These are phyloP conservation scores for Apiospora pterosperma DNA, from an alignment of 2,329 filamentous ascomycete genomes.

Conservation along the genomic window DNA sequence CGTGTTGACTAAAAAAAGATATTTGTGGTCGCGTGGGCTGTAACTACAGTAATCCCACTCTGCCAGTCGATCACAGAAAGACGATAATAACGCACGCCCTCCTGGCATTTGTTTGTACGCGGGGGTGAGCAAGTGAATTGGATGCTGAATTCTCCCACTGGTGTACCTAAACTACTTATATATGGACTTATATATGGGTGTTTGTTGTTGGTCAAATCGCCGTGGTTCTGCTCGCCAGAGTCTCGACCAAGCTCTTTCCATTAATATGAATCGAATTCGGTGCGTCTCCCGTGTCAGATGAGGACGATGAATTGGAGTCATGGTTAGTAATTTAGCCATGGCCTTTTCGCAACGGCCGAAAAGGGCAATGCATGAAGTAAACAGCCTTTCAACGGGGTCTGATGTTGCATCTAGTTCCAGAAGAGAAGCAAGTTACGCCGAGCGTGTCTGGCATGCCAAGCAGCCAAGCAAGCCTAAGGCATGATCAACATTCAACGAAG, in stretches of 20 bases:
- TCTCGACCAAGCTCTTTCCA: too few species aligned
- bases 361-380: not conserved
- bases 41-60: not conserved
- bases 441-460: conserved; percentile 1
- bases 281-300: too few species aligned
- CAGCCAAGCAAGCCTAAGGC: not conserved
- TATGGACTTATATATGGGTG: too few species aligned
- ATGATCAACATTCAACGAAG: conserved; percentile 1
- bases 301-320: too few species aligned
- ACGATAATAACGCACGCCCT: not conserved
- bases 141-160: not conserved
- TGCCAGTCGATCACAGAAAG: not conserved
- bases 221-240: too few species aligned
- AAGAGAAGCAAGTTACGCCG: not conserved
- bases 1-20: not conserved
- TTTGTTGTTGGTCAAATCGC: too few species aligned
- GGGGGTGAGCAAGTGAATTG: not conserved
- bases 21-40: not conserved
- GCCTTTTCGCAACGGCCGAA: not conserved
- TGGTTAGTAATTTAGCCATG: not conserved
- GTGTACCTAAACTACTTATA: too few species aligned
- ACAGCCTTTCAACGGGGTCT: not conserved
- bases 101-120: not conserved
- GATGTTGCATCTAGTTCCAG: not conserved
- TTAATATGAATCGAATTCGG: too few species aligned